Conservation (phyloP, 768 basidiomycete species). For the Mycena sanguinolenta region DNA sequence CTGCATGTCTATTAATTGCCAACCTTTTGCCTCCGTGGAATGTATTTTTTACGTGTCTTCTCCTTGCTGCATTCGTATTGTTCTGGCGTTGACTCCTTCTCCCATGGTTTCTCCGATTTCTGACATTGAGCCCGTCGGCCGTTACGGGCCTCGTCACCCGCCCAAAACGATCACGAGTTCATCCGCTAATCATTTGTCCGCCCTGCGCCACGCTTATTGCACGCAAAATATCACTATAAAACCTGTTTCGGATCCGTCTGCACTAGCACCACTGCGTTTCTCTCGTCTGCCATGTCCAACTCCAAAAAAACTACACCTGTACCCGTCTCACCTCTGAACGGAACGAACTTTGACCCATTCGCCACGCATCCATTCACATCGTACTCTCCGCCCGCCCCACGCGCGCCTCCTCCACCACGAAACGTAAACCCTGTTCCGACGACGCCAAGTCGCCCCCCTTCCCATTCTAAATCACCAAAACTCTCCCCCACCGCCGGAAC, state of each 20-base stretch:
- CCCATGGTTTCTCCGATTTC: slow-evolving; percentile 33
- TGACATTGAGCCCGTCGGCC: slow-evolving; percentile 7
- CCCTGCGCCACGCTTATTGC: slow-evolving; percentile 18
- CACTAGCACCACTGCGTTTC: slow-evolving; percentile 7
- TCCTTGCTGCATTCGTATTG: not conserved
- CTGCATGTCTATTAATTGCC: too few species aligned
- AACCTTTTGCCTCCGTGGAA: slow-evolving; percentile 26
- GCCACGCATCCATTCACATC: slow-evolving; percentile 37
- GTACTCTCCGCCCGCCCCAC: slow-evolving; percentile 30
- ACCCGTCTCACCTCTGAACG: slow-evolving; percentile 30
- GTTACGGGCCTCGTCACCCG: slow-evolving; percentile 1
- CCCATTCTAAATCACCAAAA: slow-evolving; percentile 16
- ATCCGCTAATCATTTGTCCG: slow-evolving; percentile 28
- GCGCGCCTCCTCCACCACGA: slow-evolving; percentile 20
- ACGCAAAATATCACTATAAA: slow-evolving; percentile 30
- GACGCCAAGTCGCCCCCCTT: not conserved
- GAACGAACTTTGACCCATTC: slow-evolving; percentile 35
- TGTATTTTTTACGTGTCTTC: slow-evolving; percentile 13
- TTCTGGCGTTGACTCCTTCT: not conserved
- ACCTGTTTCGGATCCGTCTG: not conserved
- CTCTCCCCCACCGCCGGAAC: slow-evolving; percentile 26
- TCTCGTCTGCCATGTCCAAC: slow-evolving; percentile 11
- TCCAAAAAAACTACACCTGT: not conserved
- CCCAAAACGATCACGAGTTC: slow-evolving; percentile 28
- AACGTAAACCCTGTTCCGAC: slow-evolving; percentile 27